A percentile compares a stretch with the other conserved stretches of the same genome.
phyloP scores from a whole-genome alignment of 306 rosid species.

The Benincasa hispida region DNA sequence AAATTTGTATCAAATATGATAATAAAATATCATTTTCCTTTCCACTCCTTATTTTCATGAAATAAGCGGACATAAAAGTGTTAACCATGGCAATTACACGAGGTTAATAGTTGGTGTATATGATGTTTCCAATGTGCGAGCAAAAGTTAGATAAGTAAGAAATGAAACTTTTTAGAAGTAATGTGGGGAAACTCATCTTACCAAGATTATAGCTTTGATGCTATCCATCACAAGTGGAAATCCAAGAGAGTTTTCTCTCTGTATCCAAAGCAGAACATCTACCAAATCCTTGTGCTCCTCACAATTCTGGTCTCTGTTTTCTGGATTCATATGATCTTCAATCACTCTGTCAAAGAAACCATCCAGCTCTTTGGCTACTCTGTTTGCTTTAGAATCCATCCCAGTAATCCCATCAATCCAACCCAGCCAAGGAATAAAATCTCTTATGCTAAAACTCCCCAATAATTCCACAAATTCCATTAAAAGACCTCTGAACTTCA shows the following conservation, averaged over 20 bases:
- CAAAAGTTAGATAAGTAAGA: not conserved
- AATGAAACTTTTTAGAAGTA: too few species aligned
- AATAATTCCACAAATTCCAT: conserved; percentile 16
- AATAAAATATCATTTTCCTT: too few species aligned
- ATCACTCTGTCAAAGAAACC: conserved; percentile 29
- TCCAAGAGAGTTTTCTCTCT: conserved; percentile 17
- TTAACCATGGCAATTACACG: too few species aligned
- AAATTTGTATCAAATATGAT: too few species aligned
- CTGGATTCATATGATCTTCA: conserved; percentile 21
- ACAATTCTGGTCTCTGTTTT: not conserved
- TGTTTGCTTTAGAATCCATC: conserved; percentile 20
- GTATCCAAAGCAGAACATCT: conserved; percentile 35
- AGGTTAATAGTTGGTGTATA: too few species aligned
- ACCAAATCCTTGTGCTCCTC: conserved; percentile 25
- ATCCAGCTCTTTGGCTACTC: conserved; percentile 28
- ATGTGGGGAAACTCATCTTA: not conserved
- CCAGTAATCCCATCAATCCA: conserved; percentile 31
- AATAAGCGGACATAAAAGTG: too few species aligned
- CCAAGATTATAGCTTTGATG: not conserved
- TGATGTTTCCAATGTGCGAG: too few species aligned
- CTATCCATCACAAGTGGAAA: conserved; percentile 19
- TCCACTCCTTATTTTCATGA: too few species aligned
- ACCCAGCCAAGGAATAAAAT: conserved; percentile 39
- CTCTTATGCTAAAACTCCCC: conserved; percentile 27
- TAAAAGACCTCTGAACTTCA: conserved; percentile 17